Percentiles rank a stretch among this genome's conserved stretches.
Evolutionary conservation across 148 eudicot species (phyloP).

Genomic region (Gaultheria prostrata): DNA sequence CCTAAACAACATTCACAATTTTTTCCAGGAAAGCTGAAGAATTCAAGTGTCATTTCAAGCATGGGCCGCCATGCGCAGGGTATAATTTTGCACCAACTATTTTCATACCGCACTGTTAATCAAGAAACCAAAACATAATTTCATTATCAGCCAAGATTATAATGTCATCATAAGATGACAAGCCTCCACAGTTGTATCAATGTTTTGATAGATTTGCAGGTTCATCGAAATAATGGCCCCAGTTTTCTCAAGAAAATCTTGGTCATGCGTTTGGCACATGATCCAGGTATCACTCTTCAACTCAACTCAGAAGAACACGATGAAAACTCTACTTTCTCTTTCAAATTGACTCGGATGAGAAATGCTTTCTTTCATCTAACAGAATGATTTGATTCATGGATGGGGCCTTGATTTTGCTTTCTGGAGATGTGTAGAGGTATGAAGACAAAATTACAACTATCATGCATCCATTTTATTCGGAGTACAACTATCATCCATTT

Average conservation of each 20-base stretch:
- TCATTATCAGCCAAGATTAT: background rate
- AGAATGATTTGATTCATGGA: slow-evolving; percentile 33
- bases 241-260: slow-evolving; percentile 24
- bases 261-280: slow-evolving; percentile 11
- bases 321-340: background rate
- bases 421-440: slow-evolving; percentile 30
- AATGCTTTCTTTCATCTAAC: background rate
- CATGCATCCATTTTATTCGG: no score
- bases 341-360: background rate
- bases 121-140: background rate
- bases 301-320: background rate
- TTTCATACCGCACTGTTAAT: background rate
- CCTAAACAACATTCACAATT: background rate
- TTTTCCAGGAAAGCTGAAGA: slow-evolving; percentile 11
- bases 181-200: background rate
- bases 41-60: background rate
- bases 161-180: background rate
- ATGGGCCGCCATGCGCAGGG: slow-evolving; percentile 1
- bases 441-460: background rate
- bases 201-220: slow-evolving; percentile 10
- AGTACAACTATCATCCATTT: background rate
- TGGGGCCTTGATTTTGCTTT: slow-evolving; percentile 30
- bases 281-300: slow-evolving; percentile 23
- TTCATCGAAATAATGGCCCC: slow-evolving; percentile 34
- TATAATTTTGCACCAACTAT: background rate